phyloP scores from a whole-genome alignment of 1,284 basidiomycete species.

The Neolentinus lepideus region DNA sequence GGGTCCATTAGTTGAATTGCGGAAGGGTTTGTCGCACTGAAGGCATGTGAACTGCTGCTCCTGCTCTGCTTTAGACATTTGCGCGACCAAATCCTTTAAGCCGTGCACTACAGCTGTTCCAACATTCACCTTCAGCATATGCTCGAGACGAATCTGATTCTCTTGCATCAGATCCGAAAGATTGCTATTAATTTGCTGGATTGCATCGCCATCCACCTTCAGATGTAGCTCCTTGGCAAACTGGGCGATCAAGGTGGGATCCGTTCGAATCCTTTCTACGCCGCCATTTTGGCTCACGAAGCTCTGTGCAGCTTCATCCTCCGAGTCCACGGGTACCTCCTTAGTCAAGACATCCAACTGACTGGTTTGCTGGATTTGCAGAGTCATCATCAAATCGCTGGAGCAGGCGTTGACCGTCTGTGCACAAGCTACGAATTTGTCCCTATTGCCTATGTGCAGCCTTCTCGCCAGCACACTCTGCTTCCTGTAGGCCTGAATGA shows the following conservation, averaged over 20 bases:
- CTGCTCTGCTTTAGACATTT: slow-evolving; percentile 23
- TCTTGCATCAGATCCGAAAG: slow-evolving; percentile 23
- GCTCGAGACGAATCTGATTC: slow-evolving; percentile 22
- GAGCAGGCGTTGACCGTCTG: slow-evolving; percentile 23
- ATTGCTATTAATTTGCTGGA: slow-evolving; percentile 27
- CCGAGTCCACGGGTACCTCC: slow-evolving; percentile 25
- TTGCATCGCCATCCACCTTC: slow-evolving; percentile 25
- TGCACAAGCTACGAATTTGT: slow-evolving; percentile 19
- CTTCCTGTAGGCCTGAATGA: neutral
- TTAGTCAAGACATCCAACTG: slow-evolving; percentile 27
- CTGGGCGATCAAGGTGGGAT: slow-evolving; percentile 25
- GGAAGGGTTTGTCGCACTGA: slow-evolving; percentile 28
- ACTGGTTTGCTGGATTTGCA: slow-evolving; percentile 29
- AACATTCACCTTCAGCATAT: slow-evolving; percentile 25
- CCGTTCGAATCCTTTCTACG: slow-evolving; percentile 23
- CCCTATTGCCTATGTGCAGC: slow-evolving; percentile 26
- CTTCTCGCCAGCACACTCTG: slow-evolving; percentile 16
- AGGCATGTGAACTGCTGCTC: slow-evolving; percentile 29
- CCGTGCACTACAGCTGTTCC: slow-evolving; percentile 23
- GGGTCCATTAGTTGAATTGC: slow-evolving; percentile 24
- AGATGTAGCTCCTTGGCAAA: slow-evolving; percentile 27
- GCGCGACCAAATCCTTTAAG: slow-evolving; percentile 23
- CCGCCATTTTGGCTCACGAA: slow-evolving; percentile 27
- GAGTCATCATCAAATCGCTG: slow-evolving; percentile 28
- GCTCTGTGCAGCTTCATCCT: slow-evolving; percentile 24